phyloP scores from a whole-genome alignment of 768 basidiomycete genomes.

The Lanmaoa rubissima region DNA sequence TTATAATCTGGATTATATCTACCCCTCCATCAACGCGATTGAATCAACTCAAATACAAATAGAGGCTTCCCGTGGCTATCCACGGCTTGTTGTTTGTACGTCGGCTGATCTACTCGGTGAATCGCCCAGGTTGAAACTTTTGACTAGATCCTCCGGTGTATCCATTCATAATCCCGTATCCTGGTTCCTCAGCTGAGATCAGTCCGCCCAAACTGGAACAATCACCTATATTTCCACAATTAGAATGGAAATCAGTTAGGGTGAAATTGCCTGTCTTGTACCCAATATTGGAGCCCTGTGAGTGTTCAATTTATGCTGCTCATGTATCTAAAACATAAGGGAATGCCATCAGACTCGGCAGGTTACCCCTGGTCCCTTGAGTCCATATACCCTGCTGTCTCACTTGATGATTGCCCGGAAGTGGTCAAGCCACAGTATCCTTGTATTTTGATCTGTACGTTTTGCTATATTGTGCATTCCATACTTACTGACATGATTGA shows the following conservation, averaged over 20 bases:
- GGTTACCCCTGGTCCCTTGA: slow-evolving; percentile 31
- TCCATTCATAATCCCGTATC: slow-evolving; percentile 20
- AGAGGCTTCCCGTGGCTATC: slow-evolving; percentile 28
- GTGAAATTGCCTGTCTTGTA: slow-evolving; percentile 18
- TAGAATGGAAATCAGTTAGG: not conserved
- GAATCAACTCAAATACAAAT: slow-evolving; percentile 5
- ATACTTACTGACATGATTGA: not conserved
- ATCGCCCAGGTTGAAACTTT: not conserved
- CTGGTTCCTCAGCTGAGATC: slow-evolving; percentile 5
- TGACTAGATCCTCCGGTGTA: slow-evolving; percentile 24
- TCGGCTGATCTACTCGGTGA: not conserved
- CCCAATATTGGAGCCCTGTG: slow-evolving; percentile 37
- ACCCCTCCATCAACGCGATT: slow-evolving; percentile 21
- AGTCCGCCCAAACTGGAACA: slow-evolving; percentile 2
- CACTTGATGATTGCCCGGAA: not conserved
- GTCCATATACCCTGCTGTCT: slow-evolving; percentile 22
- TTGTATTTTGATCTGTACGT: slow-evolving; percentile 27
- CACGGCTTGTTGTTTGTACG: slow-evolving; percentile 40
- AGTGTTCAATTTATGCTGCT: slow-evolving; percentile 6
- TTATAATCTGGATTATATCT: slow-evolving; percentile 36
- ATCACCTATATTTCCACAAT: not conserved
- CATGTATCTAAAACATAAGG: not conserved
- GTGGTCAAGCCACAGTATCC: slow-evolving; percentile 19
- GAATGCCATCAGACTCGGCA: slow-evolving; percentile 12
- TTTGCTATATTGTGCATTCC: not conserved